Evolutionary conservation across 148 eudicot genomes (phyloP), one percentile per base, ranked within the genome.

Genomic region (Cornus controversa): DNA sequence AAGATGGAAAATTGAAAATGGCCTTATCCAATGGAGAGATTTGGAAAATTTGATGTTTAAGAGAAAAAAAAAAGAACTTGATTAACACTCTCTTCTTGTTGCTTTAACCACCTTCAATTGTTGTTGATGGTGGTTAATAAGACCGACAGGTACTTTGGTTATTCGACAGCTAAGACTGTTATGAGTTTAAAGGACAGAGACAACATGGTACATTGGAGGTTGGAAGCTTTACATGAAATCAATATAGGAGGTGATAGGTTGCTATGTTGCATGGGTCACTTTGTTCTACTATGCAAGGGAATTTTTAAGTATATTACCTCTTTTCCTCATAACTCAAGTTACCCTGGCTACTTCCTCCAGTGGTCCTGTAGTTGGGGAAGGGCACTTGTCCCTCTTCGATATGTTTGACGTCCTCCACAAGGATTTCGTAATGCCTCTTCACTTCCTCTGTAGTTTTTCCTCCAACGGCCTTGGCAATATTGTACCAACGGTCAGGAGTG

Each of bases 311-410:
- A 37, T 54, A 69, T 62, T 67, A 75, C 53, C 42, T 62, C 24
- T 66, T 69, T 75, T 71, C 66, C 20, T 79, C 78, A 54, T 53
- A 36, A 50, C 34, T 31, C 34, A 31, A 2, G 34, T 80, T 69
- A 47, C 78, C 86, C 67, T 27, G 67, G 71, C 71, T 40, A 47
- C 69, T 67, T 25, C 76, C 67, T 57, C 66, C 75, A 47, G 79
- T 68, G 72, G 42, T 83, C 67, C 67, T 80, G 78, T 87, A 87
- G 28, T 87, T 81, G 13, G 90, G 90, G 68, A 37, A 83, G 31
- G 90, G 85, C 45, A 87, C 86, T 28, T 66, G 79, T 34, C 88
- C 90, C 63, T 75, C 76, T 82, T 88, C 90, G n/a, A 88, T 88
- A 36, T 57, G 74, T 66, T 82, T 80, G 63, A 88, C 64, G 27